These are phyloP conservation scores for Polychaeton citri DNA, from an alignment of 2,329 filamentous ascomycete genomes.

Conservation along the genomic window DNA sequence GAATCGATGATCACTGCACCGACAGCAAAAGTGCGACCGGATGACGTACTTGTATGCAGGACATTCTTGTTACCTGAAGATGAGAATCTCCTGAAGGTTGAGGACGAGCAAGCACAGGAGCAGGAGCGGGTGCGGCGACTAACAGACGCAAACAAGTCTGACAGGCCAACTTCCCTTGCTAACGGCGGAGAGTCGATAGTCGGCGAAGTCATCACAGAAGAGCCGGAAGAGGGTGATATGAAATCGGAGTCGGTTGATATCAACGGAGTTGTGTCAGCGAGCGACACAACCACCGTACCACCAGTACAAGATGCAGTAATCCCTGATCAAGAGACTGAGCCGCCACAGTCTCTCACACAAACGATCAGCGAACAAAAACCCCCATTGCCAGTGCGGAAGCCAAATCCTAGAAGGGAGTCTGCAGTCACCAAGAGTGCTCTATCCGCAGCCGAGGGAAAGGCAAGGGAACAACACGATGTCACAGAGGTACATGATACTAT, in stretches of 20 bases:
- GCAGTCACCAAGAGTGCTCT: conserved; percentile 17
- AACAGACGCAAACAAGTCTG: neutral
- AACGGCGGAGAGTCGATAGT: neutral
- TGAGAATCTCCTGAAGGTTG: conserved; percentile 4
- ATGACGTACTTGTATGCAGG: conserved; percentile 21
- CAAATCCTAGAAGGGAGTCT: conserved; percentile 12
- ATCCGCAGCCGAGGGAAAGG: conserved; percentile 43
- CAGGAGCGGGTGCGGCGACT: neutral
- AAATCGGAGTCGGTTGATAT: neutral
- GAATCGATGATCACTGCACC: conserved; percentile 22
- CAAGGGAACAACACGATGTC: conserved; percentile 70
- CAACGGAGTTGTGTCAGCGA: neutral
- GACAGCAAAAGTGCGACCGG: conserved; percentile 17
- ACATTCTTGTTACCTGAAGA: conserved; percentile 19
- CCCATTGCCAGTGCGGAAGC: conserved; percentile 44
- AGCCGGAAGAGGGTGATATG: conserved; percentile 1
- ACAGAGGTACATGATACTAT: conserved; percentile 92
- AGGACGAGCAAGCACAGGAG: neutral
- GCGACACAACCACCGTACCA: conserved; percentile 1
- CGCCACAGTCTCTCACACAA: conserved; percentile 24
- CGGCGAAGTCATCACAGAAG: conserved; percentile 1
- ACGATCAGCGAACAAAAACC: conserved; percentile 26
- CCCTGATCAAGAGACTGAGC: conserved; percentile 11
- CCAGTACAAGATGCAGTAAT: conserved; percentile 7
- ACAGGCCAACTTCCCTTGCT: neutral